Evolutionary conservation across 495 filamentous ascomycete genomes (phyloP), one percentile per base, ranked within the genome.

Genomic region (Pyrenula aspistea): DNA sequence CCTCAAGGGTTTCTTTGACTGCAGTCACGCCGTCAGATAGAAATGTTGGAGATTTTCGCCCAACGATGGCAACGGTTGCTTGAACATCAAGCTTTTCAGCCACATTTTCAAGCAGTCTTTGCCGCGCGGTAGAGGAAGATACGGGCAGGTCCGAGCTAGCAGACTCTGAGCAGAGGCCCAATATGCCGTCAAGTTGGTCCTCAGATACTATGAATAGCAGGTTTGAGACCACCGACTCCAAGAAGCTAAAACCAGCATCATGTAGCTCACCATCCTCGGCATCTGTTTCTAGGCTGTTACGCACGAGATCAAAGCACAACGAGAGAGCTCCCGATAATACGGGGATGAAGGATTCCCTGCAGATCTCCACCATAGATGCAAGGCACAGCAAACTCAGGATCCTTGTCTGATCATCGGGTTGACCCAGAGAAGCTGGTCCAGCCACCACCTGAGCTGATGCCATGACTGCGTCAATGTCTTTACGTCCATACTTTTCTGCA

Each of bases 401-500:
- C 21, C 86, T 84, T 24, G 96, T 79, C 49, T 79, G 79, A 57
- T 78, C 73, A 63, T 94, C 88, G 2, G 77, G 67, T 64, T 85
- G 83, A 48, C 84, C 85, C 23, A 97, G 77, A 58, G 87, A 91
- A 57, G 86, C 73, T 25, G 78, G 69, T 50, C 88, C 82, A n/a
- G 86, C 82, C 63, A 97, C 84, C 4, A 85, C 83, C 53, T 81
- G 73, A 11, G 89, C 88, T 22, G 89, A 83, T 24, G 66, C 55
- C 22, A 77, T 69, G 22, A 86, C 75, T 54, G 83, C 84, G 57
- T 82, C 81, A 1, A 82, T 73, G 62, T 92, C 87, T 63, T 86
- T 89, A 69, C 91, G 92, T 55, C 93, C 93, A 65, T 94, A 96
- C 65, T 88, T 88, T 69, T 94, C 89, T 10, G 87, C 80, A 54